Percentiles rank a stretch among this genome's conserved stretches.
Conservation (phyloP, 208 protist genomes). For the Zelonia costaricensis region DNA sequence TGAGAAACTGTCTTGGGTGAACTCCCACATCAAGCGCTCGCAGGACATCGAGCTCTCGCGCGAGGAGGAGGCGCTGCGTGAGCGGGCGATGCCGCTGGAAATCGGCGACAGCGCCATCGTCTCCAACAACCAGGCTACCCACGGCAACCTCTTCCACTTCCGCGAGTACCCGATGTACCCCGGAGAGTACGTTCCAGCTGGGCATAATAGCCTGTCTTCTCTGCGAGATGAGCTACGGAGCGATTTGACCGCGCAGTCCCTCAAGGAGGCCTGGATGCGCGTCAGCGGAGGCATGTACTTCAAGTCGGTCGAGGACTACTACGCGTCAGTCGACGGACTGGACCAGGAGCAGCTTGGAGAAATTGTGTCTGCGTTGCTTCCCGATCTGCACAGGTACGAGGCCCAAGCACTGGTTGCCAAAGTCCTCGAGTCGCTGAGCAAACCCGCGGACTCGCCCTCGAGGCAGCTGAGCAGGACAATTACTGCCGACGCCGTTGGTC, state of each 20-base stretch:
- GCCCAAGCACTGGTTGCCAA: constrained; percentile 72
- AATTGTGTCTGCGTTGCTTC: constrained; percentile 81
- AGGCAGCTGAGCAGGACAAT: constrained; percentile 81
- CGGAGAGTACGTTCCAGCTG: constrained; percentile 87
- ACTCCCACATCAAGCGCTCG: constrained; percentile 71
- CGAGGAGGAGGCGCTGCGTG: constrained; percentile 72
- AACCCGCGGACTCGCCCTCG: constrained; percentile 58
- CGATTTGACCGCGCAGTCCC: constrained; percentile 82
- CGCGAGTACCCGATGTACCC: constrained; percentile 93
- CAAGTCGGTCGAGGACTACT: constrained; percentile 85
- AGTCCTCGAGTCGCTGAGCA: constrained; percentile 84
- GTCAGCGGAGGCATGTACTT: constrained; percentile 79
- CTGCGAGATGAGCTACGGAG: constrained; percentile 79
- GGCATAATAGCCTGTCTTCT: constrained; percentile 86
- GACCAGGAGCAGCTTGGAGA: constrained; percentile 87
- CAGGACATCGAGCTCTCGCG: constrained; percentile 74
- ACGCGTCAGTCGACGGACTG: constrained; percentile 80
- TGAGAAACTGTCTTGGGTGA: constrained; percentile 80
- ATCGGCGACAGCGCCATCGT: constrained; percentile 69
- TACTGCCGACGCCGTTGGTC: constrained; percentile 82
- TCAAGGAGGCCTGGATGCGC: constrained; percentile 92
- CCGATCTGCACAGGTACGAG: constrained; percentile 69
- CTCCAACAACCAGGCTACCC: constrained; percentile 61
- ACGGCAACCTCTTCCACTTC: constrained; percentile 91
- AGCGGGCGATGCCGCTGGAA: constrained; percentile 64